A percentile compares a stretch with the other conserved stretches of the same genome.
Conservation (phyloP, 495 filamentous ascomycete genomes). For the Haplographium delicatum region DNA sequence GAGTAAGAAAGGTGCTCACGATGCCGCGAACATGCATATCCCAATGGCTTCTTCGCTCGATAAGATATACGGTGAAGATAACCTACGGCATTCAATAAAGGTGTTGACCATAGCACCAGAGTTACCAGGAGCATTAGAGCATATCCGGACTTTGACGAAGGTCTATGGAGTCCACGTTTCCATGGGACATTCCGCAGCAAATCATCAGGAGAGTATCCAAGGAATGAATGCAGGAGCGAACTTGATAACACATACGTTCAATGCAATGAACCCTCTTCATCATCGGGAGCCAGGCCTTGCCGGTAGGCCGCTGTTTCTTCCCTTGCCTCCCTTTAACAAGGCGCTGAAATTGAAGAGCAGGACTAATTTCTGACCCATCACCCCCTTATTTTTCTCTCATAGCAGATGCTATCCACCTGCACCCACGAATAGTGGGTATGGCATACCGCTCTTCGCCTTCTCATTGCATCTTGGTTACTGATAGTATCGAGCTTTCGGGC, state of each 20-base stretch:
- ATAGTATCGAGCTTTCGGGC: conserved; percentile 47
- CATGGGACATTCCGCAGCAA: conserved; percentile 59
- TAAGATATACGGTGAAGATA: conserved; percentile 51
- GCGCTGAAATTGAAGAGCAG: not conserved
- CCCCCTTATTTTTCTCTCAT: conserved; percentile 57
- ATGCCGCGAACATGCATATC: conserved; percentile 46
- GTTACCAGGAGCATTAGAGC: conserved; percentile 40
- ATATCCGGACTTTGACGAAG: conserved; percentile 42
- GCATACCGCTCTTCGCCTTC: conserved; percentile 52
- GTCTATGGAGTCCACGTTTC: conserved; percentile 46
- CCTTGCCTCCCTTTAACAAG: not conserved
- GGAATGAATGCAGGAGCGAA: conserved; percentile 52
- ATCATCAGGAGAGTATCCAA: conserved; percentile 50
- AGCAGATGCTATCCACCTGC: conserved; percentile 58
- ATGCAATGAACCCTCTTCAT: conserved; percentile 63
- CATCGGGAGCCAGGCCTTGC: conserved; percentile 63
- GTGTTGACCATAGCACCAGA: conserved; percentile 23
- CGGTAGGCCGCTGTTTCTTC: conserved; percentile 37
- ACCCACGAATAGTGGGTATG: conserved; percentile 54
- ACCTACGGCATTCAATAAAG: conserved; percentile 30
- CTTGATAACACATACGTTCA: conserved; percentile 65
- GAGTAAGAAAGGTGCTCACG: conserved; percentile 53
- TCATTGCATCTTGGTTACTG: conserved; percentile 55
- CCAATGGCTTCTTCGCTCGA: conserved; percentile 40
- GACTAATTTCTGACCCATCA: conserved; percentile 26